Conservation (phyloP, 139 green algal genomes). For the Desmodesmus armatus region DNA sequence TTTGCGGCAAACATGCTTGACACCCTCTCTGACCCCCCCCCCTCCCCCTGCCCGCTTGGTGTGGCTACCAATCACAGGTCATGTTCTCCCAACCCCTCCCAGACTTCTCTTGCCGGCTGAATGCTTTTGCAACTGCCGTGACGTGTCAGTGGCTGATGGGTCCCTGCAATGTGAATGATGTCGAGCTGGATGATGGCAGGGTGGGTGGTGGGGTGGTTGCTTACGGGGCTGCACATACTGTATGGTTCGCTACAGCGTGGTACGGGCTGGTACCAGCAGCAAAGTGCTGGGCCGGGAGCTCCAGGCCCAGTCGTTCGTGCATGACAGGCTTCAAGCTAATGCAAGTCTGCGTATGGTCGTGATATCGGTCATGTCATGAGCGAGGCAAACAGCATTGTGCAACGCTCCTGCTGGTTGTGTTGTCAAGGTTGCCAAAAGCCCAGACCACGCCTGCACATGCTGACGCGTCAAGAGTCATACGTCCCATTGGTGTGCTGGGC, state of each 20-base stretch:
- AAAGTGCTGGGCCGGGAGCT: background rate
- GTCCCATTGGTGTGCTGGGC: too few species aligned
- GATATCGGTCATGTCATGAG: background rate
- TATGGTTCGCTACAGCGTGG: background rate
- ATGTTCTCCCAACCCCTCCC: conserved; percentile 72
- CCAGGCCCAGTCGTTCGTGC: too few species aligned
- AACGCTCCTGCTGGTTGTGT: background rate
- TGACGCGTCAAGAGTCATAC: too few species aligned
- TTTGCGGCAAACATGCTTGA: too few species aligned
- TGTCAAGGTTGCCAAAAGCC: too few species aligned
- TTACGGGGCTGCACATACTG: background rate
- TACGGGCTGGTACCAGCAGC: background rate
- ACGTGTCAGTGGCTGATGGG: conserved; percentile 96
- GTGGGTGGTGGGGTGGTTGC: conserved; percentile 36
- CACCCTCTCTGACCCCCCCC: too few species aligned
- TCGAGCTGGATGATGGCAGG: conserved; percentile 77
- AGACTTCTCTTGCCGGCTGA: conserved; percentile 70
- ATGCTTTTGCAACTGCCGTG: conserved; percentile 83
- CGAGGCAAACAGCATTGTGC: background rate
- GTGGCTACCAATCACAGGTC: too few species aligned
- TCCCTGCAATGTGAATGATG: conserved; percentile 82
- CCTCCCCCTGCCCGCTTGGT: background rate
- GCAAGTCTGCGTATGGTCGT: too few species aligned
- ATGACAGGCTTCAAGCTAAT: too few species aligned
- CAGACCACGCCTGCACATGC: too few species aligned